A percentile compares a stretch with the other conserved stretches of the same genome.
Evolutionary conservation across 352 stramenopile species (phyloP).

Genomic region (Globisporangium echinulatum): DNA sequence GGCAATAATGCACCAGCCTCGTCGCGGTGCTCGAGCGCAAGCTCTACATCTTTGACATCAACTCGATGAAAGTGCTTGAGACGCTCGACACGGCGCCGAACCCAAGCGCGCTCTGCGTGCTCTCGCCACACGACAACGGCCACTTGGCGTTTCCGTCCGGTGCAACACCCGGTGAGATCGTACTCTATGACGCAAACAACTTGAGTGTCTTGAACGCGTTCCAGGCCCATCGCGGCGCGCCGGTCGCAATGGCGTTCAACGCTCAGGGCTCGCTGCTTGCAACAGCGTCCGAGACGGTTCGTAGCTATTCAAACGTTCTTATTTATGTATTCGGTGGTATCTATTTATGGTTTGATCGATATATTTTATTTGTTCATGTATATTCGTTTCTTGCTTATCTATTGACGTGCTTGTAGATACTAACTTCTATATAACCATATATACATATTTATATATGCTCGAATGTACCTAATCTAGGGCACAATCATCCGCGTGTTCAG

Average conservation of each 20-base stretch:
- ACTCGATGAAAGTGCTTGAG: slow-evolving; percentile 91
- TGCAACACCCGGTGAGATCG: slow-evolving; percentile 78
- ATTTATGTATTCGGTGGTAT: too few species aligned
- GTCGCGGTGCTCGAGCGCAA: slow-evolving; percentile 85
- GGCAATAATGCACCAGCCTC: slow-evolving; percentile 21
- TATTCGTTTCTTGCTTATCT: neutral
- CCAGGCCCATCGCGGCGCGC: slow-evolving; percentile 79
- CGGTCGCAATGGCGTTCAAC: slow-evolving; percentile 88
- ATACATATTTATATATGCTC: neutral
- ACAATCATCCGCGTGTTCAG: slow-evolving; percentile 98
- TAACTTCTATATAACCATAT: slow-evolving; percentile 3
- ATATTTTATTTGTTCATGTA: neutral
- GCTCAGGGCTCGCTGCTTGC: slow-evolving; percentile 78
- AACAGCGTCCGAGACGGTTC: slow-evolving; percentile 87
- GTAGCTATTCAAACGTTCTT: neutral
- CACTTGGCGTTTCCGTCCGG: slow-evolving; percentile 83
- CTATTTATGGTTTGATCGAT: neutral
- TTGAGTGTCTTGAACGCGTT: slow-evolving; percentile 90
- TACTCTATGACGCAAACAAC: slow-evolving; percentile 91
- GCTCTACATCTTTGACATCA: slow-evolving; percentile 93
- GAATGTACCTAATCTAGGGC: slow-evolving; percentile 42
- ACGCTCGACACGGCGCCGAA: slow-evolving; percentile 89
- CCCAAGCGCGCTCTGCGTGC: slow-evolving; percentile 71
- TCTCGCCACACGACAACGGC: slow-evolving; percentile 83
- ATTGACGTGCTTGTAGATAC: neutral